A percentile compares a stretch with the other conserved stretches of the same genome.
phyloP scores from a whole-genome alignment of 257 asterid species.

The Salvia splendens region DNA sequence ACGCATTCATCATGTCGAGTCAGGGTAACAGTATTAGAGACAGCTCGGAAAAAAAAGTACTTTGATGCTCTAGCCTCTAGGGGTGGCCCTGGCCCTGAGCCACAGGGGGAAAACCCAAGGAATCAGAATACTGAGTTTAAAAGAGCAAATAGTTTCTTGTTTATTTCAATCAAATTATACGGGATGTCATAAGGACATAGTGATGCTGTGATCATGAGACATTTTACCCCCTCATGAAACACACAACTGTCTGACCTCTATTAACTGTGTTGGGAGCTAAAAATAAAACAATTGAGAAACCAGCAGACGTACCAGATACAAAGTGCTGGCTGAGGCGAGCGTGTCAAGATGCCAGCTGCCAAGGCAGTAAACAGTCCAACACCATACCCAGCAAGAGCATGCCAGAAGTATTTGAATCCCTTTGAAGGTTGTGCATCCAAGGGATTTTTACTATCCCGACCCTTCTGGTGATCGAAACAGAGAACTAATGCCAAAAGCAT shows the following conservation, averaged over 20 bases:
- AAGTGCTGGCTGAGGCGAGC: constrained; percentile 94
- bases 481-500: constrained; percentile 97
- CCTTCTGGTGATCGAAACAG: constrained; percentile 75
- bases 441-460: constrained; percentile 43
- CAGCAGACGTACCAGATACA: constrained; percentile 64
- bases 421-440: constrained; percentile 51
- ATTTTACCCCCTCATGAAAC: not conserved
- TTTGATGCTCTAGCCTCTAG: not conserved
- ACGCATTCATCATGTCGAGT: constrained; percentile 18
- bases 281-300: not conserved
- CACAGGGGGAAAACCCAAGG: not conserved
- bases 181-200: not conserved
- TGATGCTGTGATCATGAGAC: not conserved
- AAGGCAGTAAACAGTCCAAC: constrained; percentile 81
- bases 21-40: not conserved
- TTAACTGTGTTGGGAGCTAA: not conserved
- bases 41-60: constrained; percentile 5
- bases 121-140: not conserved
- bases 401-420: constrained; percentile 69
- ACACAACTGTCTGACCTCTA: not conserved
- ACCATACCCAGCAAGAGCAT: constrained; percentile 80
- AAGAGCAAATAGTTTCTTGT: not conserved
- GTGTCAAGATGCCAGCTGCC: constrained; percentile 89
- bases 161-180: not conserved
- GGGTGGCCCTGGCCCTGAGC: too few species aligned